Evolutionary conservation across 257 asterid genomes (phyloP), one percentile per base, ranked within the genome.

Genomic region (Solanum bukasovii): DNA sequence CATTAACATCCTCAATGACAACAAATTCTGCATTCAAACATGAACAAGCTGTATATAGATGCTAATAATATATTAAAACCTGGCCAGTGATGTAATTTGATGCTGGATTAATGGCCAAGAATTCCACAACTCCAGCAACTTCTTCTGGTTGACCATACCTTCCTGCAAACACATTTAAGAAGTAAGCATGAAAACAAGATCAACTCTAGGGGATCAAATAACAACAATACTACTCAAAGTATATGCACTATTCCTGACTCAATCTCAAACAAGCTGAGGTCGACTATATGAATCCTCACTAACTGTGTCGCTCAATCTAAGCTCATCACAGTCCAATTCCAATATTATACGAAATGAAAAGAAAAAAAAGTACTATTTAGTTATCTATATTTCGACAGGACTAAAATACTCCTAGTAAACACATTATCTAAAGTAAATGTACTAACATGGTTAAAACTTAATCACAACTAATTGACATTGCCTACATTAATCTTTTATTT

Each of bases 81-180:
- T 95, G 99, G 91, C 99, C 98, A 49, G 99, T 96, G 89, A 96
- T 95, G 88, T 96, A 96, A 88, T 91, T 87, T 87, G 99, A 98
- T 3, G 98, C 93, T 46, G 93, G 93, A 89, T 75, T 89, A 18
- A 89, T 84, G 52, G 93, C 92, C 78, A 91, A 77, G 88, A 91
- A 90, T 84, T 92, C 93, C 35, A 89, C 93, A 16, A 91, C 86
- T 77, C 93, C 93, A 85, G 91, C 93, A 87, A 92, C 91, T 86
- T 92, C 93, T 88, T 91, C 94, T 46, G 93, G 93, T 89, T 92
- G 92, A 34, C 93, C 91, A 68, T 90, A 91, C 84, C 93, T 89
- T 89, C 92, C 93, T 91, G 90, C 67, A 81, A 87, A 75, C 70
- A 49, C 34, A 63, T 34, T 20, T 35, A 85, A 59, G 63, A 23